A percentile compares a stretch with the other conserved stretches of the same genome.
These are phyloP conservation scores for Aspergillus latus DNA, from an alignment of 2,329 filamentous ascomycete genomes.

Conservation along the genomic window DNA sequence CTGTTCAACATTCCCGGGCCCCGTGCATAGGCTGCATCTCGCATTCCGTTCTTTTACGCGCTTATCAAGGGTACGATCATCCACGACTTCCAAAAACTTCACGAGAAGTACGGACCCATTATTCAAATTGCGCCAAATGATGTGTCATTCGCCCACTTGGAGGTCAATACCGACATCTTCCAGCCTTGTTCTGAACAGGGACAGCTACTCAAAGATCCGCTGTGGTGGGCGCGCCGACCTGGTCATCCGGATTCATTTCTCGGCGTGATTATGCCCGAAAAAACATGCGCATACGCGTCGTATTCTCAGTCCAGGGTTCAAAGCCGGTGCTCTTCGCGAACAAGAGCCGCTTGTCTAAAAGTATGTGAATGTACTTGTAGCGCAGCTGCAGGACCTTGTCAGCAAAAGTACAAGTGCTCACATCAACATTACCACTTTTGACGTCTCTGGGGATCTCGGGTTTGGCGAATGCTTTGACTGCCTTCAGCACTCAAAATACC, in stretches of 20 bases:
- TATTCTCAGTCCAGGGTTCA: conserved; percentile 1
- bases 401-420: background rate
- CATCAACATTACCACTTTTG: conserved; percentile 32
- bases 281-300: conserved; percentile 7
- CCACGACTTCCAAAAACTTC: background rate
- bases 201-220: conserved; percentile 10
- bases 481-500: conserved; percentile 27
- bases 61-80: conserved; percentile 1
- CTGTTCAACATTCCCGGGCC: background rate
- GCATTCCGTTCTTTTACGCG: background rate
- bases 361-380: conserved; percentile 2
- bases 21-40: background rate
- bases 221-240: conserved; percentile 8
- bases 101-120: conserved; percentile 1
- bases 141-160: background rate
- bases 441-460: conserved; percentile 36
- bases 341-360: conserved; percentile 8
- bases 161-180: conserved; percentile 4
- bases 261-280: conserved; percentile 4
- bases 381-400: background rate
- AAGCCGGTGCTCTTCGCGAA: background rate
- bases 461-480: conserved; percentile 36
- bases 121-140: conserved; percentile 2
- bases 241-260: conserved; percentile 10
- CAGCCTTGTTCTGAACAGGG: background rate